These are phyloP conservation scores for Coccomyxa sp. DNA, from an alignment of 139 green algal species.

Conservation along the genomic window DNA sequence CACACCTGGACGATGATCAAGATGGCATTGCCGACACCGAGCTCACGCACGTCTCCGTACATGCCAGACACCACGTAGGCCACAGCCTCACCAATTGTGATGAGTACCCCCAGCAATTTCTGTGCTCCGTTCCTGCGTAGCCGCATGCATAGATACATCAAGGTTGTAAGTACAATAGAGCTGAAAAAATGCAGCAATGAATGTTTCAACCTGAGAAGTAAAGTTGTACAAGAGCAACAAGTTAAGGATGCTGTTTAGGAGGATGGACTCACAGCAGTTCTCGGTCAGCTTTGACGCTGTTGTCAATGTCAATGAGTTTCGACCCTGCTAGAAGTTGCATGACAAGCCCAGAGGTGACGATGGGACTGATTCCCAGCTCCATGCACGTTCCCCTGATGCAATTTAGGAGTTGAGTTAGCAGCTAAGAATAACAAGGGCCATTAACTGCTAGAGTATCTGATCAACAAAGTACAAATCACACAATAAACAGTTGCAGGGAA, in stretches of 20 bases:
- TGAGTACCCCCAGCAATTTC: constrained; percentile 97
- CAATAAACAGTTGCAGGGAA: too few species aligned
- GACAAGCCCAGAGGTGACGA: constrained; percentile 94
- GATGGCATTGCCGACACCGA: constrained; percentile 86
- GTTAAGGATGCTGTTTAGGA: background rate
- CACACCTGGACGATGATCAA: constrained; percentile 91
- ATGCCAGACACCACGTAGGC: constrained; percentile 99
- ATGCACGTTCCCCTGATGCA: constrained; percentile 84
- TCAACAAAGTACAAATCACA: too few species aligned
- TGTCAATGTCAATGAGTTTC: constrained; percentile 98
- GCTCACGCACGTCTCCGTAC: constrained; percentile 94
- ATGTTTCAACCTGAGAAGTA: background rate
- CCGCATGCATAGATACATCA: background rate
- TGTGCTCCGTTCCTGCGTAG: constrained; percentile 80
- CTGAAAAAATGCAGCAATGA: background rate
- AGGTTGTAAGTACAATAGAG: background rate
- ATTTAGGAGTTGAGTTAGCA: background rate
- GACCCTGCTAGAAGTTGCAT: constrained; percentile 96
- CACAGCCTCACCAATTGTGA: constrained; percentile 98
- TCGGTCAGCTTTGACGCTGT: constrained; percentile 92
- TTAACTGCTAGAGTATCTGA: too few species aligned
- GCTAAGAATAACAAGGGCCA: too few species aligned
- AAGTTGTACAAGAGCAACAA: background rate
- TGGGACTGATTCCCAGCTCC: constrained; percentile 97
- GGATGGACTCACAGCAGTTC: constrained; percentile 74